Percentiles rank a stretch among this genome's conserved stretches.
Evolutionary conservation across 2,329 filamentous ascomycete species (phyloP).

Genomic region (Fusarium falciforme): DNA sequence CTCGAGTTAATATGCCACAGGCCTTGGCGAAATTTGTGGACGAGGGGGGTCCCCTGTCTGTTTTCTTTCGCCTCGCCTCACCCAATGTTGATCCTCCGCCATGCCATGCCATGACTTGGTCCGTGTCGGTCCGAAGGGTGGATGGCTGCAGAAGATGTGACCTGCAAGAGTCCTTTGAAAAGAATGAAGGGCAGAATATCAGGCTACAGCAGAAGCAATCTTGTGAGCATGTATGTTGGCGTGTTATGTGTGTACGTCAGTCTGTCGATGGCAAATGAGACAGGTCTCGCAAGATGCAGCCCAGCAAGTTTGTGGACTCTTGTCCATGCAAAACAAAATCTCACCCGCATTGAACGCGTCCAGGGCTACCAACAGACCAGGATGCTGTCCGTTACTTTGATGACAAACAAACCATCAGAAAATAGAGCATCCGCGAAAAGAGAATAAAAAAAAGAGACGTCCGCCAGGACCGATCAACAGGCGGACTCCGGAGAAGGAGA

Average conservation of each 20-base stretch:
- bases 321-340: constrained; percentile 12
- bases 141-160: constrained; percentile 4
- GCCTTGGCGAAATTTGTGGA: constrained; percentile 22
- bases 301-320: neutral
- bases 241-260: neutral
- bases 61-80: constrained; percentile 3
- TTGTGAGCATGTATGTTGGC: neutral
- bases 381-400: neutral
- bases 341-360: constrained; percentile 25
- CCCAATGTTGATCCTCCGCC: constrained; percentile 7
- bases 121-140: neutral
- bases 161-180: constrained; percentile 1
- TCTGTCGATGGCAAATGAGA: neutral
- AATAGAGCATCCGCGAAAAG: neutral
- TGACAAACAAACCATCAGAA: constrained; percentile 7
- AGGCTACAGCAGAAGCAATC: neutral
- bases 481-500: constrained; percentile 24
- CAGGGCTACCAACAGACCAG: neutral
- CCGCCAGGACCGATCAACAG: constrained; percentile 24
- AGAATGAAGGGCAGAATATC: neutral
- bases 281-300: constrained; percentile 9
- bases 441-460: constrained; percentile 7
- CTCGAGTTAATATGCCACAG: constrained; percentile 15
- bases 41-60: constrained; percentile 6
- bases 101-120: neutral